These are phyloP conservation scores for Toxoplasma gondii DNA, from an alignment of 169 alveolate genomes.

Conservation along the genomic window DNA sequence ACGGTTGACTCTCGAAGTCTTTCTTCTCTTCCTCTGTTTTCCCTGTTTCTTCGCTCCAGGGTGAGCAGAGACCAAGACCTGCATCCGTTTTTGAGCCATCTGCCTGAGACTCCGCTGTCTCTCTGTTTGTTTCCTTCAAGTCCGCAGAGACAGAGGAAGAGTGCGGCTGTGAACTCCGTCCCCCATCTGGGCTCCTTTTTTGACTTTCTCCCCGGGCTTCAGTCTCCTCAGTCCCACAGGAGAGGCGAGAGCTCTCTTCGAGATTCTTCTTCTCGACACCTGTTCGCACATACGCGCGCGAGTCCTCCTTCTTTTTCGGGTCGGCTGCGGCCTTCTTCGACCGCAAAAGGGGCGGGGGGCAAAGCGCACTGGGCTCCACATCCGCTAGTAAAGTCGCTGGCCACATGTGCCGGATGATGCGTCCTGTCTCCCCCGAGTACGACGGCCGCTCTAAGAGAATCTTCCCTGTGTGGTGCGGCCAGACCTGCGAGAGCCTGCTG, in stretches of 20 bases:
- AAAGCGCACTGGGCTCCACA: neutral
- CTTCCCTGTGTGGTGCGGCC: neutral
- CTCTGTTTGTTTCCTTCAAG: neutral
- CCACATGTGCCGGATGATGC: conserved; percentile 3
- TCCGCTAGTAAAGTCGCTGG: neutral
- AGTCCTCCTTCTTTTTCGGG: neutral
- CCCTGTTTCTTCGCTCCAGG: neutral
- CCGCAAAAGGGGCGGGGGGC: neutral
- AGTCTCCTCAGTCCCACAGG: too few species aligned
- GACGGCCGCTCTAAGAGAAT: neutral
- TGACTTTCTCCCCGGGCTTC: too few species aligned
- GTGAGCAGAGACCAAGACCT: neutral
- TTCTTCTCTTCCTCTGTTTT: neutral
- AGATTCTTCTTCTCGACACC: too few species aligned
- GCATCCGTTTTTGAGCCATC: neutral
- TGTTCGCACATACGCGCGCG: too few species aligned
- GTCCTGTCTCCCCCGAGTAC: conserved; percentile 16
- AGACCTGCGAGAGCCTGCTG: neutral
- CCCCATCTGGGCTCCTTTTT: too few species aligned
- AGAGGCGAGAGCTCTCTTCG: too few species aligned
- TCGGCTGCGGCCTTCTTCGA: neutral
- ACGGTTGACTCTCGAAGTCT: neutral
- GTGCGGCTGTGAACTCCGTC: too few species aligned
- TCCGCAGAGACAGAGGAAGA: too few species aligned
- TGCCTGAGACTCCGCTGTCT: neutral